Evolutionary conservation across 1,284 basidiomycete species (phyloP), one percentile per base, ranked within the genome.

Genomic region (Cryptococcus floricola): DNA sequence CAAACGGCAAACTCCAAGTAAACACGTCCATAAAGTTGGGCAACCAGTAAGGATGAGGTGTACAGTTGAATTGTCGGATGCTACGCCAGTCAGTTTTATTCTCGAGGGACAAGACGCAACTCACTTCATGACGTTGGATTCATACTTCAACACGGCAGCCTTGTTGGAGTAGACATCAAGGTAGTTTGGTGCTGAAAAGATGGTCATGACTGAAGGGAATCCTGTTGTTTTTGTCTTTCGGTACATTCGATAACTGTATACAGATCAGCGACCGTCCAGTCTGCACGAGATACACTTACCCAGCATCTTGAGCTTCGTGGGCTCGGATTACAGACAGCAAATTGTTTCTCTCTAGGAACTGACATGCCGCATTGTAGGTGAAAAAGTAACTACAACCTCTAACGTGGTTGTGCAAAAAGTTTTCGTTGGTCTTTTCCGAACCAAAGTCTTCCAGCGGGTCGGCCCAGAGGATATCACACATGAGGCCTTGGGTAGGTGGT

Each of bases 11-110:
- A 81, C 89, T 92, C 96, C 96, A 98, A 1, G 95, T 98, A 76
- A 99, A 98, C 39, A 91, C 95, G 73, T 98, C 92, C 89, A 98
- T 97, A 68, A 98, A 98, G 79, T 98, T 98, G 3, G 95, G 95
- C 42, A 99, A 80, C 90, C 89, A 93, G 75, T 96, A 96, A 4
- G 92, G 92, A 74, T 96, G 92, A 14, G 92, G 92, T 5, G 89
- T 93, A 73, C 88, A 91, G 78, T 95, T 96, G 81, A 95, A 96
- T 75, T 96, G 92, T 45, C 88, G 75, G 47, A 77, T 77, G 66
- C 73, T 74, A 46, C 0, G 37, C 38, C 9, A 13, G 19, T 41
- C 28, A 52, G 42, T 45, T 23, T 28, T 10, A 10, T 10, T 46
- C 14, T 46, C 9, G 10, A 23, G 45, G 23, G 27, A 43, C 8